Conservation (phyloP, 306 rosid genomes). For the Arachis stenosperma region DNA sequence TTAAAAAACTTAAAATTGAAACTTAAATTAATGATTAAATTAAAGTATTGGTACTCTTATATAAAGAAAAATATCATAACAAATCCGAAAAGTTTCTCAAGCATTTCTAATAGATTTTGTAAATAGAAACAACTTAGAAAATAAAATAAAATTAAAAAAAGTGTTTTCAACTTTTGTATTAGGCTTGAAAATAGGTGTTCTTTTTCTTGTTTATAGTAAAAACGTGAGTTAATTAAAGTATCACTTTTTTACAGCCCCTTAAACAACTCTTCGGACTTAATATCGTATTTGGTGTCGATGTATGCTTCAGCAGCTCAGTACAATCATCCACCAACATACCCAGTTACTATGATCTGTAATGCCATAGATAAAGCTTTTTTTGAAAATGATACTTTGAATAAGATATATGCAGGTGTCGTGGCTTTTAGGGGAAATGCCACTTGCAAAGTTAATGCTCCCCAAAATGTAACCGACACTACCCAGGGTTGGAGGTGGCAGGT, state of each 20-base stretch:
- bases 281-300: conserved; percentile 23
- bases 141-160: too few species aligned
- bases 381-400: conserved; percentile 45
- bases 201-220: too few species aligned
- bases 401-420: conserved; percentile 63
- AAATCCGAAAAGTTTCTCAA: too few species aligned
- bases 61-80: too few species aligned
- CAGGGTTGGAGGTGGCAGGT: conserved; percentile 90
- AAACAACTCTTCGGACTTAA: conserved; percentile 43
- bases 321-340: conserved; percentile 59
- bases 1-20: too few species aligned
- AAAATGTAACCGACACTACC: conserved; percentile 39
- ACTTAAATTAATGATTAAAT: too few species aligned
- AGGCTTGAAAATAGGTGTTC: too few species aligned
- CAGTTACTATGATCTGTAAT: conserved; percentile 55
- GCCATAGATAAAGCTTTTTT: conserved; percentile 59
- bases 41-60: too few species aligned
- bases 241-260: conserved; percentile 51
- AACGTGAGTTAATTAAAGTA: neutral
- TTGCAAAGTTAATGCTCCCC: conserved; percentile 54
- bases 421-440: conserved; percentile 49
- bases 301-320: conserved; percentile 63
- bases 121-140: too few species aligned
- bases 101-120: too few species aligned
- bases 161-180: too few species aligned